Evolutionary conservation across 1,284 basidiomycete species (phyloP).

Genomic region (Cutaneotrichosporon sp.): DNA sequence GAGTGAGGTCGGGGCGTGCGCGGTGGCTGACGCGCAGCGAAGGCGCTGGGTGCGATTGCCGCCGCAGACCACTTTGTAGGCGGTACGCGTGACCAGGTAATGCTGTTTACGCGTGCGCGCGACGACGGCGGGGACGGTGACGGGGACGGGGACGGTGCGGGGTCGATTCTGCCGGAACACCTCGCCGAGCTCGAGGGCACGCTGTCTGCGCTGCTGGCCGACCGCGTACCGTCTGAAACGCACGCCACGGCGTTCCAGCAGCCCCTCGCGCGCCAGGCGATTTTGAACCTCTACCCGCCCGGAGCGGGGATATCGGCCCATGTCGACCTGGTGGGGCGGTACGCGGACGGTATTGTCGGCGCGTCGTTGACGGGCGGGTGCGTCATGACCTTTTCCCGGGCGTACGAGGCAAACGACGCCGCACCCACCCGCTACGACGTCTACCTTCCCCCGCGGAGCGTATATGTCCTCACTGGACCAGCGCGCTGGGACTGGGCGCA

Average conservation of each 20-base stretch:
- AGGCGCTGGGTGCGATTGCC: constrained; percentile 23
- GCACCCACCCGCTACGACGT: constrained; percentile 23
- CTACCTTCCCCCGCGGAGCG: constrained; percentile 46
- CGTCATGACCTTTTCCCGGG: constrained; percentile 31
- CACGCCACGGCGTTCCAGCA: constrained; percentile 24
- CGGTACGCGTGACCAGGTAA: constrained; percentile 44
- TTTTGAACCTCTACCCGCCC: constrained; percentile 50
- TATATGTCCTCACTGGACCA: constrained; percentile 45
- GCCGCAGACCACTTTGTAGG: constrained; percentile 38
- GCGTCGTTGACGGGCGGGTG: constrained; percentile 40
- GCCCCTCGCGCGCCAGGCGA: constrained; percentile 40
- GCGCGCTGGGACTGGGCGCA: constrained; percentile 51
- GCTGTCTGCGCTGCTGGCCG: constrained; percentile 15
- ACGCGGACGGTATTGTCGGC: constrained; percentile 47
- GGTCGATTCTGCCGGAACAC: constrained; percentile 24
- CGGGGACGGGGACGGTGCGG: not conserved
- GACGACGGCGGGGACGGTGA: not conserved
- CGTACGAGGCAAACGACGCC: not conserved
- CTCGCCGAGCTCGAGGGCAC: constrained; percentile 15
- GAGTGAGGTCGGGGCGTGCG: constrained; percentile 1
- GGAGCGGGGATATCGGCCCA: constrained; percentile 50
- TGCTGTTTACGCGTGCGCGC: constrained; percentile 37
- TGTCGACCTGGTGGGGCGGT: constrained; percentile 49
- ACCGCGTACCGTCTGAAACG: constrained; percentile 7
- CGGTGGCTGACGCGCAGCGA: constrained; percentile 13